These are phyloP conservation scores for Erysimum cheiranthoides DNA, from an alignment of 345 rosid genomes.

Conservation along the genomic window DNA sequence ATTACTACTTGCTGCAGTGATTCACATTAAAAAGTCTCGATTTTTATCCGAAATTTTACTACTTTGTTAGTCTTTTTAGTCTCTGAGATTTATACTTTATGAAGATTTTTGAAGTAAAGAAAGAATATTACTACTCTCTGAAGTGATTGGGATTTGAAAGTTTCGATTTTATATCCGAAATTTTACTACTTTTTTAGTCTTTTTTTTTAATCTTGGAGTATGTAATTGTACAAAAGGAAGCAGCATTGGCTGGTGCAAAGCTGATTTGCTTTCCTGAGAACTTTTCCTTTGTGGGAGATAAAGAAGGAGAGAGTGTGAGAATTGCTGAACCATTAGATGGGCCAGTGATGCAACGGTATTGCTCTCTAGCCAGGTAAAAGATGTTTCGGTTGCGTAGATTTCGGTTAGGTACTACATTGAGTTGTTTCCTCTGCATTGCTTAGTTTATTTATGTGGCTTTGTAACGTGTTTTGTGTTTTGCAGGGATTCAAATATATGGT, in stretches of 20 bases:
- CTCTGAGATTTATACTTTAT: not conserved
- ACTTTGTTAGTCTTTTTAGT: not conserved
- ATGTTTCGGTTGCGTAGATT: not conserved
- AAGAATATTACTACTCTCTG: not conserved
- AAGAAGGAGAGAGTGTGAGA: conserved; percentile 71
- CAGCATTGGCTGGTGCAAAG: conserved; percentile 80
- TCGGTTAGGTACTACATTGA: not conserved
- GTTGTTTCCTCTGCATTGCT: not conserved
- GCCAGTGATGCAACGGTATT: conserved; percentile 79
- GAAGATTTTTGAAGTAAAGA: not conserved
- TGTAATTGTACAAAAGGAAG: conserved; percentile 57
- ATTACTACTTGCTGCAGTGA: not conserved
- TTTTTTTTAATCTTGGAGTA: not conserved
- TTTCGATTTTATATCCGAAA: not conserved
- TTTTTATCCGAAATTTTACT: not conserved
- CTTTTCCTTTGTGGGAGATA: conserved; percentile 73
- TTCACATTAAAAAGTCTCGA: not conserved
- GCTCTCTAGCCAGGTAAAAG: conserved; percentile 80
- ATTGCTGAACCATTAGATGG: conserved; percentile 82
- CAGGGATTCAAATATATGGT: conserved; percentile 85
- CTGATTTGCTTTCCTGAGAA: conserved; percentile 90
- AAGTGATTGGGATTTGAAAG: not conserved
- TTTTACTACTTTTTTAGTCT: not conserved
- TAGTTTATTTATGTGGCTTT: not conserved
- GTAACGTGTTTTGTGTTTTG: conserved; percentile 27